Percentiles rank a stretch among this genome's conserved stretches.
Conservation (phyloP, 129 eudicot genomes). For the Pseudognaphalium luteoalbum region DNA sequence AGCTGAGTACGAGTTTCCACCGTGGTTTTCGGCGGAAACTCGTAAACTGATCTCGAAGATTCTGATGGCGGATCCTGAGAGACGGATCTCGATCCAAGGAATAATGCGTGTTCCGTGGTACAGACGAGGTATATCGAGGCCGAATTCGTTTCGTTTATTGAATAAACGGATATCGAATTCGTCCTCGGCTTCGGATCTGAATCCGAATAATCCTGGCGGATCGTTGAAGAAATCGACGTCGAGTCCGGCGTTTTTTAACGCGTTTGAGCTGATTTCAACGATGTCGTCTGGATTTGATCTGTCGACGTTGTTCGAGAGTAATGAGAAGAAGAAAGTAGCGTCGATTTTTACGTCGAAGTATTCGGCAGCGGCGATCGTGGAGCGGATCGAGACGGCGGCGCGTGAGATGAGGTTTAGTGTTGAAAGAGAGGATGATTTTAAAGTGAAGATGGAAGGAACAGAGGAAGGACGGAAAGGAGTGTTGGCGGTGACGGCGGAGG, state of each 20-base stretch:
- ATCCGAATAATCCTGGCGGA: slow-evolving; percentile 7
- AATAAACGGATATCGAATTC: background rate
- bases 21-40: slow-evolving; percentile 35
- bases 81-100: slow-evolving; percentile 43
- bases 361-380: slow-evolving; percentile 34
- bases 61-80: slow-evolving; percentile 43
- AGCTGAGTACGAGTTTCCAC: slow-evolving; percentile 44
- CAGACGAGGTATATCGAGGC: slow-evolving; percentile 22
- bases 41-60: slow-evolving; percentile 42
- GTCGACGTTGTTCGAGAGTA: slow-evolving; percentile 34
- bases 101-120: slow-evolving; percentile 40
- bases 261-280: slow-evolving; percentile 36
- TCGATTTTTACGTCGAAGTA: slow-evolving; percentile 38
- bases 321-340: slow-evolving; percentile 36
- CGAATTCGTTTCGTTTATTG: slow-evolving; percentile 25
- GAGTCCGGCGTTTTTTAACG: slow-evolving; percentile 38
- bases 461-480: slow-evolving; percentile 42
- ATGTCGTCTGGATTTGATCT: slow-evolving; percentile 40
- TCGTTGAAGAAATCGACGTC: slow-evolving; percentile 37
- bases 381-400: slow-evolving; percentile 25
- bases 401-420: slow-evolving; percentile 26
- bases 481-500: slow-evolving; percentile 42
- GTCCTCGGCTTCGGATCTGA: slow-evolving; percentile 13
- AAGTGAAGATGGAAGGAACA: slow-evolving; percentile 35
- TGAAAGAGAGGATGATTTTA: slow-evolving; percentile 37